These are phyloP conservation scores for Peronospora belbahrii DNA, from an alignment of 352 stramenopile species.

Conservation along the genomic window DNA sequence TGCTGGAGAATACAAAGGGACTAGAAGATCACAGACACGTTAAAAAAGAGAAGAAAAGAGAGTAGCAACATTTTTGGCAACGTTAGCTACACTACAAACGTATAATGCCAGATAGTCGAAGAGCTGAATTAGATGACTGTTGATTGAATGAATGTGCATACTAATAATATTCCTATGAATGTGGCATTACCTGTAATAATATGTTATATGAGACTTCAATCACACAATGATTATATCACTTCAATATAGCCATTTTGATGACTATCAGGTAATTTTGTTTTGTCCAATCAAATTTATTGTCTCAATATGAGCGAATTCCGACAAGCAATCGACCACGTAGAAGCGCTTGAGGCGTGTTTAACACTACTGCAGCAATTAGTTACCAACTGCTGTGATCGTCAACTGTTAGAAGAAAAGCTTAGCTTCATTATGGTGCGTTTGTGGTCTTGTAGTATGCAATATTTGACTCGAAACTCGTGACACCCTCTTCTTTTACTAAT, in stretches of 20 bases:
- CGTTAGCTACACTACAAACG: too few species aligned
- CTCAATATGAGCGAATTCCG: constrained; percentile 49
- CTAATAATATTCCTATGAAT: too few species aligned
- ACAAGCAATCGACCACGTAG: constrained; percentile 31
- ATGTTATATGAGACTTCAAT: too few species aligned
- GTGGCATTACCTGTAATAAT: background rate
- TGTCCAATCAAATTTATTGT: background rate
- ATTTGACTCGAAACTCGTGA: constrained; percentile 4
- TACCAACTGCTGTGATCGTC: background rate
- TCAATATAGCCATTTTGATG: constrained; percentile 3
- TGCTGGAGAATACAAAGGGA: constrained; percentile 4
- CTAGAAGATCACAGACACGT: background rate
- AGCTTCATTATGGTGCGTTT: constrained; percentile 28
- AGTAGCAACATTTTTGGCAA: too few species aligned
- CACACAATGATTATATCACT: too few species aligned
- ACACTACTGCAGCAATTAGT: constrained; percentile 19
- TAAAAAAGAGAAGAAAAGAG: too few species aligned
- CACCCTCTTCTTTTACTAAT: background rate
- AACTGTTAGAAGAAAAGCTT: constrained; percentile 11
- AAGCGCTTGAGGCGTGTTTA: constrained; percentile 33
- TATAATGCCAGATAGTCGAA: too few species aligned
- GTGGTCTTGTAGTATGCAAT: background rate
- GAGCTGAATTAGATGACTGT: too few species aligned
- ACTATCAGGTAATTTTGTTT: background rate
- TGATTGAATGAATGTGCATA: too few species aligned